Evolutionary conservation across 495 filamentous ascomycete species (phyloP).

Genomic region (Penicillium arizonense): DNA sequence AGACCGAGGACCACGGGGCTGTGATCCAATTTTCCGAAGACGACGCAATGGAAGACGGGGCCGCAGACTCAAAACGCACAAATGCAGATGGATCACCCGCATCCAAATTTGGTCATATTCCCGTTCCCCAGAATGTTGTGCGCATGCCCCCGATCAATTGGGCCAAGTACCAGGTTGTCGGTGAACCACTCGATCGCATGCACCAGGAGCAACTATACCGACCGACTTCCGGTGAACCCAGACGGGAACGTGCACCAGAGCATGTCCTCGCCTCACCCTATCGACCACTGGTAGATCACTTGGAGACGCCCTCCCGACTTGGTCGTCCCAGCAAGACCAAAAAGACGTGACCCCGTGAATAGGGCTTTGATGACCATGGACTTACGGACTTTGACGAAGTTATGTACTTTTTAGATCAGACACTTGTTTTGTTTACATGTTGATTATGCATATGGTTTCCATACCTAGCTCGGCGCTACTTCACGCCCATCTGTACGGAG

Average conservation of each 20-base stretch:
- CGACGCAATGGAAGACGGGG: constrained; percentile 31
- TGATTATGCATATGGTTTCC: too few species aligned
- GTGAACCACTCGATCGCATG: constrained; percentile 75
- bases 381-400: constrained; percentile 4
- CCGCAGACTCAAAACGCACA: constrained; percentile 15
- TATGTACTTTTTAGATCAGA: constrained; percentile 9
- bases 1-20: constrained; percentile 34
- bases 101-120: constrained; percentile 55
- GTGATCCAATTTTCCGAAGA: constrained; percentile 41
- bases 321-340: constrained; percentile 34
- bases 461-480: too few species aligned
- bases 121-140: constrained; percentile 77
- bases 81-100: constrained; percentile 21
- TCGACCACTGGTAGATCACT: constrained; percentile 63
- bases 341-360: constrained; percentile 23
- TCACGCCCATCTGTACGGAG: too few species aligned
- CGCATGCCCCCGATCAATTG: constrained; percentile 87
- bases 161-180: constrained; percentile 83
- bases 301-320: constrained; percentile 49
- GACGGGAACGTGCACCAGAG: constrained; percentile 44
- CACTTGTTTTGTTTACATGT: not conserved
- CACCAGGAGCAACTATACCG: constrained; percentile 72
- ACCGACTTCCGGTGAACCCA: constrained; percentile 58
- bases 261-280: constrained; percentile 71
- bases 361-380: constrained; percentile 3